phyloP scores from a whole-genome alignment of 2,329 filamentous ascomycete genomes.

The Diaporthe helianthi region DNA sequence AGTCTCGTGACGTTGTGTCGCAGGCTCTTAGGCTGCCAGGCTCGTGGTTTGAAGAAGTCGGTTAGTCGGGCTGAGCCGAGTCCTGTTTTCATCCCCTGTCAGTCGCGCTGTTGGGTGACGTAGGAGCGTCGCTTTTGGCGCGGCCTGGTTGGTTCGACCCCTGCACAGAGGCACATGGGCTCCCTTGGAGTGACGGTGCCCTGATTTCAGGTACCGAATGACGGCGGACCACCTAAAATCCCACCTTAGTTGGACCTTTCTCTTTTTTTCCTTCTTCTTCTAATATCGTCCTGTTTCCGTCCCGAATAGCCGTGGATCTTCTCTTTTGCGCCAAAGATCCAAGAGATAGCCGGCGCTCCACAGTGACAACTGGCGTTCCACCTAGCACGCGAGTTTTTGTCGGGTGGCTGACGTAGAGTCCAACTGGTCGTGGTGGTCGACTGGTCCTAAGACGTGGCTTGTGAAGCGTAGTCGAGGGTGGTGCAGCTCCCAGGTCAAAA shows the following conservation, averaged over 20 bases:
- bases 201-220: slow-evolving; percentile 30
- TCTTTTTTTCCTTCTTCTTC: background rate
- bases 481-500: background rate
- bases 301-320: background rate
- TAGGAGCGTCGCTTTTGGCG: slow-evolving; percentile 15
- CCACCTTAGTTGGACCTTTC: background rate
- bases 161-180: slow-evolving; percentile 1
- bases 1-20: slow-evolving; percentile 28
- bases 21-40: background rate
- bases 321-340: background rate
- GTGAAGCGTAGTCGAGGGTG: background rate
- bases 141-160: slow-evolving; percentile 18
- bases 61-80: background rate
- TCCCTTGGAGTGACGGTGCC: background rate
- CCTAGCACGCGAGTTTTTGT: background rate
- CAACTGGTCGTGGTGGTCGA: background rate
- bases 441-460: background rate
- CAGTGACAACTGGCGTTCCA: background rate
- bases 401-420: background rate
- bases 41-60: background rate
- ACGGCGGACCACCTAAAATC: slow-evolving; percentile 14
- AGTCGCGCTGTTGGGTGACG: slow-evolving; percentile 27
- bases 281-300: background rate
- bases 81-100: slow-evolving; percentile 29
- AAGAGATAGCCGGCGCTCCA: slow-evolving; percentile 15